phyloP scores from a whole-genome alignment of 768 basidiomycete species.

The Coprinopsis sp. region DNA sequence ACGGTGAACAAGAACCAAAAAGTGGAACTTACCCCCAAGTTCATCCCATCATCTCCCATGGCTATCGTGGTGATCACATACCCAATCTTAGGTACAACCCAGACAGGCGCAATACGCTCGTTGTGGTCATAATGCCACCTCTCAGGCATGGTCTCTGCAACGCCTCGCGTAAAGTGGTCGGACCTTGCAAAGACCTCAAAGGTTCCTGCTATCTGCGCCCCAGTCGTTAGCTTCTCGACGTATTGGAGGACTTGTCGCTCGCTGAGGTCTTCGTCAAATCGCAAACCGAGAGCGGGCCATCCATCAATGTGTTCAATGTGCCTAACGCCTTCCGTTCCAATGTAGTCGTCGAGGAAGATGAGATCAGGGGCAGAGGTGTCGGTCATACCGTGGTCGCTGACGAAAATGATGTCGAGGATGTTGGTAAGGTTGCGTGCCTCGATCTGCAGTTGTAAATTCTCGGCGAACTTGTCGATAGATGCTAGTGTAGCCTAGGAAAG shows the following conservation, averaged over 20 bases:
- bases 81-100: conserved; percentile 76
- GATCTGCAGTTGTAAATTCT: conserved; percentile 59
- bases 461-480: conserved; percentile 71
- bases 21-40: conserved; percentile 73
- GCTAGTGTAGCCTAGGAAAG: conserved; percentile 52
- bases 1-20: not conserved
- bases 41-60: conserved; percentile 57
- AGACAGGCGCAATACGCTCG: conserved; percentile 84
- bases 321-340: conserved; percentile 57
- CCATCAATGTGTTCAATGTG: conserved; percentile 75
- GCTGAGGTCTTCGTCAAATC: conserved; percentile 62
- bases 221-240: conserved; percentile 51
- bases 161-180: too few relatives aligned
- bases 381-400: conserved; percentile 90
- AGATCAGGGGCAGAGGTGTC: conserved; percentile 76
- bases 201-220: conserved; percentile 51
- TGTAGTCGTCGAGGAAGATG: conserved; percentile 77
- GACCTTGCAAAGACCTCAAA: conserved; percentile 80
- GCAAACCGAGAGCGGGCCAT: conserved; percentile 86
- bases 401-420: conserved; percentile 85
- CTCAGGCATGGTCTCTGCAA: conserved; percentile 76
- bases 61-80: conserved; percentile 70
- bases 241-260: conserved; percentile 48
- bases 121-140: conserved; percentile 71
- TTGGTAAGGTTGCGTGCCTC: conserved; percentile 69